These are phyloP conservation scores for Karstenula rhodostoma DNA, from an alignment of 2,329 filamentous ascomycete species.

Conservation along the genomic window DNA sequence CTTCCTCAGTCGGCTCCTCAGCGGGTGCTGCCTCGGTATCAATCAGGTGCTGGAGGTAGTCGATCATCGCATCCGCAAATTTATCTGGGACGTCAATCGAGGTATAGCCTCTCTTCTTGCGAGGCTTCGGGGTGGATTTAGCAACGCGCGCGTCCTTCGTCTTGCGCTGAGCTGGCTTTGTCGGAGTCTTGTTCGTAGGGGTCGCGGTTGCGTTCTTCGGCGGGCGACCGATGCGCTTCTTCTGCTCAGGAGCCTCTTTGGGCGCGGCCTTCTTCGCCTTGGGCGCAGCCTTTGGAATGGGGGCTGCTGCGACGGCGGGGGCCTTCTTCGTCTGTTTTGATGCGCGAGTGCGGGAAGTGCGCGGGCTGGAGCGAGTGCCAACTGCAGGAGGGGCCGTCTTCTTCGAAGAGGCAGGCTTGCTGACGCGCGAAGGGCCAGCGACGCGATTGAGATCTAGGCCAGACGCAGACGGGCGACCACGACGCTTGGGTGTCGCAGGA, in stretches of 20 bases:
- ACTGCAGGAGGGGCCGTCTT: not conserved
- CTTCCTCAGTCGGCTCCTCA: not conserved
- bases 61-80: slow-evolving; percentile 28
- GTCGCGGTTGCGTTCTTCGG: slow-evolving; percentile 19
- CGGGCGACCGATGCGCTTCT: slow-evolving; percentile 30
- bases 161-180: slow-evolving; percentile 17
- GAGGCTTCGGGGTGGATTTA: slow-evolving; percentile 24
- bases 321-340: slow-evolving; percentile 21
- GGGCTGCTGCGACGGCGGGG: slow-evolving; percentile 15
- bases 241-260: slow-evolving; percentile 18
- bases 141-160: slow-evolving; percentile 21
- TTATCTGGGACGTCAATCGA: slow-evolving; percentile 38
- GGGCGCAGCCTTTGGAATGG: slow-evolving; percentile 24
- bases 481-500: slow-evolving; percentile 21
- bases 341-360: slow-evolving; percentile 28
- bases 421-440: slow-evolving; percentile 31
- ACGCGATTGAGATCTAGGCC: slow-evolving; percentile 26
- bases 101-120: slow-evolving; percentile 38
- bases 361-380: slow-evolving; percentile 18
- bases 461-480: slow-evolving; percentile 20
- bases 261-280: slow-evolving; percentile 20
- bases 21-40: slow-evolving; percentile 1
- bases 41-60: slow-evolving; percentile 24
- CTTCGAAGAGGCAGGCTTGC: slow-evolving; percentile 25
- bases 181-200: slow-evolving; percentile 21